These are phyloP conservation scores for Trichoderma atroviride DNA, from an alignment of 2,329 filamentous ascomycete species.

Conservation along the genomic window DNA sequence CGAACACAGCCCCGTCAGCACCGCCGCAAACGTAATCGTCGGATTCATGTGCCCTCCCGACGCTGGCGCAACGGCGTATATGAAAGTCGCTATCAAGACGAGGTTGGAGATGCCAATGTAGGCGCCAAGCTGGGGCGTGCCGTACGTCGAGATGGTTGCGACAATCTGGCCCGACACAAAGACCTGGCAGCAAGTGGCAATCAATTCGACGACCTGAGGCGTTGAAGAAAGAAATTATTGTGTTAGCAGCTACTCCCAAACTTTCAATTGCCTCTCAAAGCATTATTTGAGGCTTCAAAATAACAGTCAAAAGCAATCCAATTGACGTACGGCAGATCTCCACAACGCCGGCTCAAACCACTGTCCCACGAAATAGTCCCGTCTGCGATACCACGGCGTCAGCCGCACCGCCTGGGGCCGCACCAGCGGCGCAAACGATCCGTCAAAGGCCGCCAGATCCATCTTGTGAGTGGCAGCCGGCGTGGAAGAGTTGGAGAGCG, in stretches of 20 bases:
- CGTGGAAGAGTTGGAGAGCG: not conserved
- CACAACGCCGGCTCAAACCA: constrained; percentile 35
- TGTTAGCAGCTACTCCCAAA: not conserved
- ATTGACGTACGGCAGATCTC: constrained; percentile 35
- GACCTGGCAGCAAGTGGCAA: constrained; percentile 36
- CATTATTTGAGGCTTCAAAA: not conserved
- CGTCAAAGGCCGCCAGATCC: constrained; percentile 29
- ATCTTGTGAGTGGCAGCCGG: not conserved
- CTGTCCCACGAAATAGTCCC: constrained; percentile 33
- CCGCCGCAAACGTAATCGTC: constrained; percentile 55
- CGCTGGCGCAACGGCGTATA: constrained; percentile 51
- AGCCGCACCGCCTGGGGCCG: constrained; percentile 19
- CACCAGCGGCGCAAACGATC: constrained; percentile 32
- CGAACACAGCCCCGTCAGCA: constrained; percentile 53
- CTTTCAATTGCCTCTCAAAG: not conserved
- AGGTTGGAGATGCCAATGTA: constrained; percentile 45
- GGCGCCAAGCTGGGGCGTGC: constrained; percentile 34
- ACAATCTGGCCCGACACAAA: constrained; percentile 39
- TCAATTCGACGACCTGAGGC: constrained; percentile 37
- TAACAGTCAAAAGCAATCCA: not conserved
- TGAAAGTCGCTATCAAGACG: constrained; percentile 49
- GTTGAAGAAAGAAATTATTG: not conserved
- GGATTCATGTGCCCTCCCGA: constrained; percentile 58
- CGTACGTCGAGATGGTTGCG: constrained; percentile 37
- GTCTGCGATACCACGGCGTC: constrained; percentile 34